These are phyloP conservation scores for Phytophthora agathidicida DNA, from an alignment of 352 stramenopile species.

Conservation along the genomic window DNA sequence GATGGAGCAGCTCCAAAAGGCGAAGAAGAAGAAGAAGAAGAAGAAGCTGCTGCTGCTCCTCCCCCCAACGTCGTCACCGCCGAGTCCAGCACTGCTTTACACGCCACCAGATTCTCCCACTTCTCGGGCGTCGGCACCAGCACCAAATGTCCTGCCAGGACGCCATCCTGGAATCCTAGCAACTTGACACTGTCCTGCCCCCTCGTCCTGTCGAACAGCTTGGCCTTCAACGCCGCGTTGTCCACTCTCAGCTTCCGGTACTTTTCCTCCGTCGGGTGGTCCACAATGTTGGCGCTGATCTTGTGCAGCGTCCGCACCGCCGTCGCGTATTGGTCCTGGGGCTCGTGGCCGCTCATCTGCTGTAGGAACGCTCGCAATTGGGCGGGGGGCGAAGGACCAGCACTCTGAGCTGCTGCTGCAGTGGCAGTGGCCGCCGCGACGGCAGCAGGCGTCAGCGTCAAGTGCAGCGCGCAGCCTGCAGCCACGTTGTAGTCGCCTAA, in stretches of 20 bases:
- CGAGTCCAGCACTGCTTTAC: slow-evolving; percentile 77
- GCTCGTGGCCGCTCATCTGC: slow-evolving; percentile 57
- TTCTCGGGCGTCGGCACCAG: slow-evolving; percentile 72
- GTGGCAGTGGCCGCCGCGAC: slow-evolving; percentile 26
- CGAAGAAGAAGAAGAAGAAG: not conserved
- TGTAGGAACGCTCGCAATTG: slow-evolving; percentile 58
- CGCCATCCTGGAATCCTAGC: slow-evolving; percentile 71
- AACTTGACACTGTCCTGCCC: slow-evolving; percentile 67
- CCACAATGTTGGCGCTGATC: slow-evolving; percentile 84
- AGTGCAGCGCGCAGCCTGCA: slow-evolving; percentile 69
- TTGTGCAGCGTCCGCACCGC: slow-evolving; percentile 78
- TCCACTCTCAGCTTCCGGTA: slow-evolving; percentile 76
- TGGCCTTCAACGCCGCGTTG: slow-evolving; percentile 70
- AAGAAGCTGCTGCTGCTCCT: not conserved
- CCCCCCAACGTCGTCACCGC: slow-evolving; percentile 15
- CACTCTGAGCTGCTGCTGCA: no score
- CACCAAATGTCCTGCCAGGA: slow-evolving; percentile 72
- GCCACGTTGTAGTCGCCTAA: slow-evolving; percentile 72
- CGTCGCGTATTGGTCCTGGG: slow-evolving; percentile 43
- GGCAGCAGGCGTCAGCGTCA: slow-evolving; percentile 57
- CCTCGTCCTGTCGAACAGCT: slow-evolving; percentile 62
- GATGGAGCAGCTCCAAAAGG: slow-evolving; percentile 23
- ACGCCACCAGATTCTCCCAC: slow-evolving; percentile 74
- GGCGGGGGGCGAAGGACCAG: slow-evolving; percentile 8
- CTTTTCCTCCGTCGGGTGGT: slow-evolving; percentile 75